Base-by-base conservation (phyloP, 75 land plant species). In the Sequoiadendron giganteum region DNA sequence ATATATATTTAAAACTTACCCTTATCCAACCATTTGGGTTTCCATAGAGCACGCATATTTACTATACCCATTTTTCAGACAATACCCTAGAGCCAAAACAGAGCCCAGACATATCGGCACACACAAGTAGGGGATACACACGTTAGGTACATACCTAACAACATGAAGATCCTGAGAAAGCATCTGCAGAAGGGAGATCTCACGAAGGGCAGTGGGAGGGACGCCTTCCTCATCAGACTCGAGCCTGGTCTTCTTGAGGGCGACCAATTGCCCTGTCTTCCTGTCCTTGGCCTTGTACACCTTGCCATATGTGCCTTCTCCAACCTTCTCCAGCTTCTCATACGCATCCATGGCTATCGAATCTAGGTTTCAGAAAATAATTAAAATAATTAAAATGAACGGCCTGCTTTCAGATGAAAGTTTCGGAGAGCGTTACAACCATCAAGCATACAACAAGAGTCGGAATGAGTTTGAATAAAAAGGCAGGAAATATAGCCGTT, bases 151-250 rank as follows among this genome's bases (percentile, higher is more conserved):
- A 80, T 45, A 90, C 87, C 95, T 88, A 86, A 95, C 97, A 78
- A 96, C 88, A 87, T 96, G 90, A 25, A 96, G 90, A 89, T 91
- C 90, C 42, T 94, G 93, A 16, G 99, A 96, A 55, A 97, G 98
- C 94, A 96, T 91, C 72, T 97, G 96, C 86, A 97, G 94, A 70
- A 97, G 92, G 21, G 98, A 96, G 86, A 97, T 90, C 91, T 97
- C 98, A 43, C 99, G 96, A 78, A 97, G 95, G 19, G 98, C 95
- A 39, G 97, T 97, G 54, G 98, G 98, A 38, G 99, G 98, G 25
- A 96, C 92, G 28, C 99, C 98, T 87, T 96, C 98, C 86, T 95
- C 97, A 89, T 95, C 96, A 90, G 94, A 93, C 52, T 96, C 97
- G 47, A 96, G 90, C 52, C 97, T 85, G 52, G 97, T 95, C 91